Conservation (phyloP, 2,329 filamentous ascomycete genomes). For the Leptographium galeiforme region DNA sequence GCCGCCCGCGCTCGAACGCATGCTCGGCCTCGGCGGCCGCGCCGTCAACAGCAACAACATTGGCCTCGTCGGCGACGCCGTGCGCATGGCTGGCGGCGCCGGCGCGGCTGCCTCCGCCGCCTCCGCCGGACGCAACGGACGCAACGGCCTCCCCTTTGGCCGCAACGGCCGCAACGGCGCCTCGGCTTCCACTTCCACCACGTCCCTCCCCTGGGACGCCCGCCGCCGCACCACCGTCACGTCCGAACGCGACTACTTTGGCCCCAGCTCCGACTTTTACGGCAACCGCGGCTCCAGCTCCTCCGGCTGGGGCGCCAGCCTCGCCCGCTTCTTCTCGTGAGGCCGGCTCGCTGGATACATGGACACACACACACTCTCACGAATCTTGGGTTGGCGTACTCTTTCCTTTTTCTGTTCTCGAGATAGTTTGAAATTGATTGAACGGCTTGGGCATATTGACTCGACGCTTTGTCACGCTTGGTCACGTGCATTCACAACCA, state of each 20-base stretch:
- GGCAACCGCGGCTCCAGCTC: background rate
- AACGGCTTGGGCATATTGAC: too few species aligned
- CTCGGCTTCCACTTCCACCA: too few species aligned
- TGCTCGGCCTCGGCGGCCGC: slow-evolving; percentile 39
- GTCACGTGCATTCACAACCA: too few species aligned
- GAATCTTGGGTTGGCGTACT: too few species aligned
- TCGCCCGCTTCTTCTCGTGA: slow-evolving; percentile 7
- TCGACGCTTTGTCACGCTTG: too few species aligned
- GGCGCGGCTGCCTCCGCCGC: slow-evolving; percentile 7
- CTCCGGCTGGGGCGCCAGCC: background rate
- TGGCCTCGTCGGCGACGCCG: slow-evolving; percentile 40
- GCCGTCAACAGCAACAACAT: slow-evolving; percentile 33
- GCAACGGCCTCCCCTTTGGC: slow-evolving; percentile 22
- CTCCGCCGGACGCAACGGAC: slow-evolving; percentile 2
- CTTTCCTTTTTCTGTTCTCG: too few species aligned
- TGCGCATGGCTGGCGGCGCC: slow-evolving; percentile 33
- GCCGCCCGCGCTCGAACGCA: slow-evolving; percentile 47
- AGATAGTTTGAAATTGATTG: too few species aligned
- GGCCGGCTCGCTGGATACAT: too few species aligned
- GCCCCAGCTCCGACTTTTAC: background rate
- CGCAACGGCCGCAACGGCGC: slow-evolving; percentile 17
- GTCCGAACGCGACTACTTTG: slow-evolving; percentile 22
- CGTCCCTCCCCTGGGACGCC: slow-evolving; percentile 23
- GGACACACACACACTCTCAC: too few species aligned
- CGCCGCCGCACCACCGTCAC: slow-evolving; percentile 18